Evolutionary conservation across 1,284 basidiomycete species (phyloP).

Genomic region (Cutaneotrichosporon arboriforme): DNA sequence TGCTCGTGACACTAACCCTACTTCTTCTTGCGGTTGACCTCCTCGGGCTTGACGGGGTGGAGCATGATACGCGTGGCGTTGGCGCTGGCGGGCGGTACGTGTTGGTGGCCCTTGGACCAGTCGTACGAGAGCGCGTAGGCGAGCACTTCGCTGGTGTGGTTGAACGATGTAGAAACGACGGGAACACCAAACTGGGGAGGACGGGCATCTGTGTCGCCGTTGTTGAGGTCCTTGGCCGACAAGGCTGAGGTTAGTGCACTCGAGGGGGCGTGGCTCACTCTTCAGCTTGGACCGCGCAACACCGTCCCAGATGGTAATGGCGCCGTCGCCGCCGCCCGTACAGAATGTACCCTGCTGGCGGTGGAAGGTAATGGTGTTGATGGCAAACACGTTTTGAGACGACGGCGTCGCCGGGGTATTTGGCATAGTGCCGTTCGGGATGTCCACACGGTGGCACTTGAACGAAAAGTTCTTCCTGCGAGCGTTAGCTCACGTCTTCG

Average conservation of each 20-base stretch:
- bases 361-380: slow-evolving; percentile 90
- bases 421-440: slow-evolving; percentile 29
- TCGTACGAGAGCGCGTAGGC: slow-evolving; percentile 86
- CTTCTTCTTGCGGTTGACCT: slow-evolving; percentile 58
- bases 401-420: slow-evolving; percentile 26
- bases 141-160: slow-evolving; percentile 76
- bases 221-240: slow-evolving; percentile 59
- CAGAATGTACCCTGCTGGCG: slow-evolving; percentile 89
- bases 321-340: slow-evolving; percentile 66
- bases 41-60: slow-evolving; percentile 82
- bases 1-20: slow-evolving; percentile 1
- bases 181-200: slow-evolving; percentile 43
- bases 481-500: not conserved
- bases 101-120: slow-evolving; percentile 83
- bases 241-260: slow-evolving; percentile 17
- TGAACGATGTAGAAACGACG: slow-evolving; percentile 64
- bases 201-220: slow-evolving; percentile 61
- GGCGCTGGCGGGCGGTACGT: slow-evolving; percentile 62
- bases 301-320: slow-evolving; percentile 38
- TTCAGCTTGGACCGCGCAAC: slow-evolving; percentile 79
- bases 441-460: slow-evolving; percentile 86
- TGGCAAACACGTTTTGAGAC: slow-evolving; percentile 74
- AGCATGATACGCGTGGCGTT: slow-evolving; percentile 70
- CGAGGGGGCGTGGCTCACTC: slow-evolving; percentile 54
- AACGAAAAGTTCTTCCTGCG: slow-evolving; percentile 81